phyloP scores from a whole-genome alignment of 2,329 filamentous ascomycete species.

The Aspergillus hortae region DNA sequence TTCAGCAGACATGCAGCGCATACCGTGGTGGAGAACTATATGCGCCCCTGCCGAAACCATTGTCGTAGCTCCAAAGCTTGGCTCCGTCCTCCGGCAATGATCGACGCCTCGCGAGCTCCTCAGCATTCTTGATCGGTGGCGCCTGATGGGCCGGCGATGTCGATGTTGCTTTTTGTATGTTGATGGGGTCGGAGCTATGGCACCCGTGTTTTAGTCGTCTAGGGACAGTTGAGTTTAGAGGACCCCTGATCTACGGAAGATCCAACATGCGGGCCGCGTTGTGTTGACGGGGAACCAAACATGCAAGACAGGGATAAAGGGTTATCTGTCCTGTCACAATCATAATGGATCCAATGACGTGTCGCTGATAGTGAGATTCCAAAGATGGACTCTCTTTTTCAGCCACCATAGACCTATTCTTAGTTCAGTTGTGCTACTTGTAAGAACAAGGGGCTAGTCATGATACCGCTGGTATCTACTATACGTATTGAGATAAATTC shows the following conservation, averaged over 20 bases:
- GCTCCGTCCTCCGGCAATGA: background rate
- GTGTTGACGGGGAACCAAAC: too few species aligned
- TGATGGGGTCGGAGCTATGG: background rate
- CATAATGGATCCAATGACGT: background rate
- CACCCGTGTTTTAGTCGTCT: too few species aligned
- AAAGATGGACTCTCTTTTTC: background rate
- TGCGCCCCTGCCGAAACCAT: conserved; percentile 3
- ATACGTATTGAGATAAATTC: too few species aligned
- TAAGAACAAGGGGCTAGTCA: too few species aligned
- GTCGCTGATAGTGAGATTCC: conserved; percentile 1
- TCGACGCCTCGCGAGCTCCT: background rate
- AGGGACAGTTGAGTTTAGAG: too few species aligned
- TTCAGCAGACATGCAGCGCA: background rate
- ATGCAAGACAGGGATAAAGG: too few species aligned
- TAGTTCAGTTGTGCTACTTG: background rate
- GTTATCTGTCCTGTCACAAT: too few species aligned
- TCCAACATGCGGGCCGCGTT: too few species aligned
- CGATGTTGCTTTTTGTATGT: background rate
- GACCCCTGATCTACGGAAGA: too few species aligned
- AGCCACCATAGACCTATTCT: background rate
- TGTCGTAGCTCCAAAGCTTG: conserved; percentile 1
- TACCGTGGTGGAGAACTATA: background rate
- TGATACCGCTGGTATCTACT: too few species aligned
- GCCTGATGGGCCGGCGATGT: background rate
- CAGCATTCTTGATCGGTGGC: background rate